phyloP scores from a whole-genome alignment of 1,284 basidiomycete species.

The Chondrostereum purpureum region DNA sequence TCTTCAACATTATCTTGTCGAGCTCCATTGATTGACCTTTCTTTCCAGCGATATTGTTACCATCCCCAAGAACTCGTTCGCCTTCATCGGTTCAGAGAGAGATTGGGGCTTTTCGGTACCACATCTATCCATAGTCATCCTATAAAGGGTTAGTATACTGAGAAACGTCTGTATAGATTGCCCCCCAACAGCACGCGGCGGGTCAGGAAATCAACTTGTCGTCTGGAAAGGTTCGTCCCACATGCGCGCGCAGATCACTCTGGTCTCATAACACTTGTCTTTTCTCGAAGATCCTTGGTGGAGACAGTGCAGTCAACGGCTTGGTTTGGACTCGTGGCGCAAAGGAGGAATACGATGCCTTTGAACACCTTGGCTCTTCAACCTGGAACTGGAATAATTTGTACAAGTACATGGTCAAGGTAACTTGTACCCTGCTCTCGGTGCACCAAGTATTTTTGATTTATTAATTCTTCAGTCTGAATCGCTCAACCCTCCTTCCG shows the following conservation, averaged over 20 bases:
- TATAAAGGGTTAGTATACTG: too few species aligned
- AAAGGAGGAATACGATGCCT: conserved; percentile 24
- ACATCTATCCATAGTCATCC: not conserved
- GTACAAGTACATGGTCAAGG: conserved; percentile 13
- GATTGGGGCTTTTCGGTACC: conserved; percentile 22
- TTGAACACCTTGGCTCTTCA: conserved; percentile 12
- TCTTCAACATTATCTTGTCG: not conserved
- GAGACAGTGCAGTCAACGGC: conserved; percentile 28
- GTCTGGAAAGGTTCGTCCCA: conserved; percentile 21
- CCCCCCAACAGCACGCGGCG: conserved; percentile 20
- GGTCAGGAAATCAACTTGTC: conserved; percentile 22
- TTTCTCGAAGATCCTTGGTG: conserved; percentile 21
- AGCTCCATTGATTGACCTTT: not conserved
- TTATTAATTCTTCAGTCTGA: too few species aligned
- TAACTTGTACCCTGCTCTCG: too few species aligned
- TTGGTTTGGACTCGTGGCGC: conserved; percentile 28
- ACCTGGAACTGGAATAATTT: conserved; percentile 18
- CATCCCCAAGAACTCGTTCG: conserved; percentile 22
- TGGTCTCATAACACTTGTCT: too few species aligned
- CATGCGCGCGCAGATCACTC: too few species aligned
- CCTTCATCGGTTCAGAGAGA: conserved; percentile 22
- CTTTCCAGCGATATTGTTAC: conserved; percentile 21
- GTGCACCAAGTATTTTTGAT: too few species aligned
- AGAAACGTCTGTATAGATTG: conserved; percentile 19
- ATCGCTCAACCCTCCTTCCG: conserved; percentile 14